phyloP scores from a whole-genome alignment of 2,329 filamentous ascomycete species.

The Calonectria pteridis region DNA sequence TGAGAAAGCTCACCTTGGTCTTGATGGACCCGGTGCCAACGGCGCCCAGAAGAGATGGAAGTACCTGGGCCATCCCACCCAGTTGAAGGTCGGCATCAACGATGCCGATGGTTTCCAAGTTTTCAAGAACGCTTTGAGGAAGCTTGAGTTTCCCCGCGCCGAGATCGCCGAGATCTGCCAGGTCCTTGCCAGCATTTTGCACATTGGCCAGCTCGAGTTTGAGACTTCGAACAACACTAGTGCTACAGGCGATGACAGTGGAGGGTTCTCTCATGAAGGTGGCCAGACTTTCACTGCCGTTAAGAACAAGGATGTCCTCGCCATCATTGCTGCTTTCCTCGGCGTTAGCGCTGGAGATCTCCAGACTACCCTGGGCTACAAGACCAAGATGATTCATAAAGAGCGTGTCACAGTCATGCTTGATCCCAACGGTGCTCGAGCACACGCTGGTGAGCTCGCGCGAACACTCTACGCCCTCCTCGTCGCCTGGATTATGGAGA shows the following conservation, averaged over 20 bases:
- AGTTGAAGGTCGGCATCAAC: constrained; percentile 97
- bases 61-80: constrained; percentile 95
- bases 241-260: constrained; percentile 87
- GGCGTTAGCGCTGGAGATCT: constrained; percentile 85
- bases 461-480: constrained; percentile 93
- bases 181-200: constrained; percentile 91
- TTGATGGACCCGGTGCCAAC: constrained; percentile 66
- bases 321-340: constrained; percentile 92
- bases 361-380: constrained; percentile 91
- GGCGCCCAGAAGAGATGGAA: constrained; percentile 85
- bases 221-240: constrained; percentile 84
- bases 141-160: constrained; percentile 91
- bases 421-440: constrained; percentile 88
- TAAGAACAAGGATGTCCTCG: constrained; percentile 91
- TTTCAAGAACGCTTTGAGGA: constrained; percentile 95
- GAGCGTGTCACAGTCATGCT: constrained; percentile 99
- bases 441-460: constrained; percentile 93
- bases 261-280: constrained; percentile 95
- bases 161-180: constrained; percentile 99
- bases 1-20: constrained; percentile 86
- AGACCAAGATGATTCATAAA: constrained; percentile 95
- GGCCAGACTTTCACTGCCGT: constrained; percentile 87
- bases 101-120: constrained; percentile 96
- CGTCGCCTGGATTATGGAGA: constrained; percentile 94
- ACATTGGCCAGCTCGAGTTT: constrained; percentile 97